Evolutionary conservation across 768 basidiomycete species (phyloP).

Genomic region (Rhodotorula kratochvilovae): DNA sequence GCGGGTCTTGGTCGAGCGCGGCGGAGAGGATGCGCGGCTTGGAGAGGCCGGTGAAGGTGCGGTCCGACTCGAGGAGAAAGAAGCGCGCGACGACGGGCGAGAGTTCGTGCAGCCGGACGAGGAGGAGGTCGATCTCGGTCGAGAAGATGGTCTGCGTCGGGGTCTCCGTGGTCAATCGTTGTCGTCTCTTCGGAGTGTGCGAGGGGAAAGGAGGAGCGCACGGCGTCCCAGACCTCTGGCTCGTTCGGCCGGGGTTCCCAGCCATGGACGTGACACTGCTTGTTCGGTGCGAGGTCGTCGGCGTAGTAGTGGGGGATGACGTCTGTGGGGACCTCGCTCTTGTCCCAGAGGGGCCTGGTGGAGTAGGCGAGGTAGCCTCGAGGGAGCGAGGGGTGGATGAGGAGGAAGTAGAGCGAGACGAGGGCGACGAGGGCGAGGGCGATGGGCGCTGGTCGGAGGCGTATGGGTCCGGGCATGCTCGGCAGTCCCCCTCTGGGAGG

Average conservation of each 20-base stretch:
- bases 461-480: background rate
- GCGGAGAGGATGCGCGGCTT: constrained; percentile 55
- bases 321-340: constrained; percentile 53
- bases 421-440: background rate
- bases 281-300: constrained; percentile 52
- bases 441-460: background rate
- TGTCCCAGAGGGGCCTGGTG: constrained; percentile 53
- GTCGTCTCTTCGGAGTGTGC: background rate
- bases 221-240: constrained; percentile 55
- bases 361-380: constrained; percentile 26
- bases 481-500: too few species aligned
- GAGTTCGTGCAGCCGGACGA: constrained; percentile 62
- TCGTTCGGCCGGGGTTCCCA: constrained; percentile 52
- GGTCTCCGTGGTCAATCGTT: background rate
- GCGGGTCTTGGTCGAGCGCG: constrained; percentile 42
- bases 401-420: background rate
- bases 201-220: constrained; percentile 40
- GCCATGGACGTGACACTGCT: constrained; percentile 57
- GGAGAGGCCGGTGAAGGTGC: constrained; percentile 59
- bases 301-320: constrained; percentile 59
- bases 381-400: constrained; percentile 5
- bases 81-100: constrained; percentile 58
- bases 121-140: constrained; percentile 62
- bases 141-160: constrained; percentile 52
- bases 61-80: constrained; percentile 60